phyloP scores from a whole-genome alignment of 1,284 basidiomycete genomes.

The Schizopora paradoxa region DNA sequence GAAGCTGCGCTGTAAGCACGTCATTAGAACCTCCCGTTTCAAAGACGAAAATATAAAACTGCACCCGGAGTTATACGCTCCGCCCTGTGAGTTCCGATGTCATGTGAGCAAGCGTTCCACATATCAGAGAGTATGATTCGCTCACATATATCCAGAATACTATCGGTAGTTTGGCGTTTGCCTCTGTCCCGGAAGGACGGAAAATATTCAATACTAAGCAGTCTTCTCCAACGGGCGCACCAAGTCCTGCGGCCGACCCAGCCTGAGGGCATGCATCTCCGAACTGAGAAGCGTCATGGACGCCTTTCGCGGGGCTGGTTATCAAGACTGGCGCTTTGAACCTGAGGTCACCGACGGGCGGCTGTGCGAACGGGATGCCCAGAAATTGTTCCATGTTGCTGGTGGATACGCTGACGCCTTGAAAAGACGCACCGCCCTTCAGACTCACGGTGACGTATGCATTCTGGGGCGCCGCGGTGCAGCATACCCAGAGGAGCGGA shows the following conservation, averaged over 20 bases:
- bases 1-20: slow-evolving; percentile 37
- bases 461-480: too few relatives aligned
- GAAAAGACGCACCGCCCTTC: too few relatives aligned
- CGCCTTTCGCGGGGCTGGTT: slow-evolving; percentile 24
- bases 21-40: background rate
- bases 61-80: slow-evolving; percentile 43
- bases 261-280: slow-evolving; percentile 57
- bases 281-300: slow-evolving; percentile 43
- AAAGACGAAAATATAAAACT: slow-evolving; percentile 8
- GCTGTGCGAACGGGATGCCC: slow-evolving; percentile 62
- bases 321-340: slow-evolving; percentile 57
- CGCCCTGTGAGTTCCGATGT: too few relatives aligned
- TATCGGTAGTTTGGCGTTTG: slow-evolving; percentile 38
- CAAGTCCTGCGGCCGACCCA: slow-evolving; percentile 28
- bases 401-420: too few relatives aligned
- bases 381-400: slow-evolving; percentile 47
- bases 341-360: slow-evolving; percentile 48
- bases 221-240: slow-evolving; percentile 47
- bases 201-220: slow-evolving; percentile 49
- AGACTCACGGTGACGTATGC: too few relatives aligned
- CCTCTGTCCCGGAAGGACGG: slow-evolving; percentile 34
- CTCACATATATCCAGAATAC: slow-evolving; percentile 50
- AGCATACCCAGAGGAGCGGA: too few relatives aligned
- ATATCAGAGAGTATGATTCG: slow-evolving; percentile 1
- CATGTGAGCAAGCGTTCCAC: background rate